These are phyloP conservation scores for Psophocarpus tetragonolobus DNA, from an alignment of 306 rosid genomes.

Conservation along the genomic window DNA sequence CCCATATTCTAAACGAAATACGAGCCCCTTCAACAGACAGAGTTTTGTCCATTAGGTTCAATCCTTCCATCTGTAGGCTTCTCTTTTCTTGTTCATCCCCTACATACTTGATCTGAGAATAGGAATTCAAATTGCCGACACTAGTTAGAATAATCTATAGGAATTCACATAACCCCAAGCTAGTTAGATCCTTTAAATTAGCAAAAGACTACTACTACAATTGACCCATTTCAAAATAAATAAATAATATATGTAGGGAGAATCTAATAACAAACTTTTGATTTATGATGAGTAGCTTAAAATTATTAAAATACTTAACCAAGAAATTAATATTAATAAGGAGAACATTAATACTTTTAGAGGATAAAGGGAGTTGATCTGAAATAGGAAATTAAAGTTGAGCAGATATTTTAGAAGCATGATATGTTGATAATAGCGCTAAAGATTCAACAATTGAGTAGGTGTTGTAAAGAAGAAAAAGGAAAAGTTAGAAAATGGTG, in stretches of 20 bases:
- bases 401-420: too few relatives aligned
- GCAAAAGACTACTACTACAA: neutral
- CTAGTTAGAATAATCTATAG: too few relatives aligned
- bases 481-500: conserved; percentile 25
- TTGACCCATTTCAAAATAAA: neutral
- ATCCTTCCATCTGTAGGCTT: conserved; percentile 75
- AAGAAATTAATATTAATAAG: too few relatives aligned
- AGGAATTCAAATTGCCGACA: neutral
- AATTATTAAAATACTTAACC: neutral
- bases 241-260: neutral
- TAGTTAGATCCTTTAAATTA: neutral
- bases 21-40: conserved; percentile 68
- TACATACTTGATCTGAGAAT: conserved; percentile 71
- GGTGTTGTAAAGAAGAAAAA: neutral
- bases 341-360: too few relatives aligned
- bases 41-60: conserved; percentile 87
- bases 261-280: neutral
- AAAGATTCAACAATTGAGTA: too few relatives aligned
- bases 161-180: neutral
- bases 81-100: conserved; percentile 83
- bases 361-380: too few relatives aligned
- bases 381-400: too few relatives aligned
- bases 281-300: neutral
- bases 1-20: conserved; percentile 86
- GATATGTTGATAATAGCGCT: too few relatives aligned